These are phyloP conservation scores for Eimeria tenella DNA, from an alignment of 169 alveolate species.

Conservation along the genomic window DNA sequence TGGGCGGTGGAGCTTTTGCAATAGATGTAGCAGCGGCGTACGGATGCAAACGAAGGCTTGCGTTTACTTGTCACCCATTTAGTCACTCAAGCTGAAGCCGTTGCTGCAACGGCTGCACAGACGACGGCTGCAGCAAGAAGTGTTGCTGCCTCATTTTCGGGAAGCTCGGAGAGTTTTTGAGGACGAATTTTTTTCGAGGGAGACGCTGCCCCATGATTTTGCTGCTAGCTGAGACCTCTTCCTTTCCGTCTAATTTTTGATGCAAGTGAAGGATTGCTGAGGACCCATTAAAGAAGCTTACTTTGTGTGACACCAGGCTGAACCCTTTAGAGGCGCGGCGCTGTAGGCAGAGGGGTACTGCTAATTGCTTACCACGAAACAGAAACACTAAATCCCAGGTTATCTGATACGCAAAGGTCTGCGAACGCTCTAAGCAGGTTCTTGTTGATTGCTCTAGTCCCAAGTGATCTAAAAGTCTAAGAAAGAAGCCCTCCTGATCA, in stretches of 20 bases:
- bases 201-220: neutral
- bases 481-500: too few relatives aligned
- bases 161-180: slow-evolving; percentile 38
- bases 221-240: slow-evolving; percentile 11
- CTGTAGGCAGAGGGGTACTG: too few relatives aligned
- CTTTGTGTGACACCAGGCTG: too few relatives aligned
- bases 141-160: neutral
- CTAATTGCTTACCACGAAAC: too few relatives aligned
- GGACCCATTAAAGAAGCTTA: too few relatives aligned
- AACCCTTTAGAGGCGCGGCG: too few relatives aligned
- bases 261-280: too few relatives aligned
- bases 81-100: neutral
- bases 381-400: too few relatives aligned
- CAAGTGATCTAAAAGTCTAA: too few relatives aligned
- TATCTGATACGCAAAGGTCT: too few relatives aligned
- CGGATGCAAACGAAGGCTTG: slow-evolving; percentile 10
- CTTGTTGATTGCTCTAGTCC: too few relatives aligned
- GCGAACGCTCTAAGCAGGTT: too few relatives aligned
- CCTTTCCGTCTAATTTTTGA: slow-evolving; percentile 33
- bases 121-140: slow-evolving; percentile 8
- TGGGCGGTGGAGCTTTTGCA: neutral
- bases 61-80: slow-evolving; percentile 44
- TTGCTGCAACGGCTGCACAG: neutral
- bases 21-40: neutral
- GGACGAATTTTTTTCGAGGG: slow-evolving; percentile 42